Evolutionary conservation across 2,329 filamentous ascomycete genomes (phyloP), one percentile per base, ranked within the genome.

Genomic region (Arthrobotrys iridis): DNA sequence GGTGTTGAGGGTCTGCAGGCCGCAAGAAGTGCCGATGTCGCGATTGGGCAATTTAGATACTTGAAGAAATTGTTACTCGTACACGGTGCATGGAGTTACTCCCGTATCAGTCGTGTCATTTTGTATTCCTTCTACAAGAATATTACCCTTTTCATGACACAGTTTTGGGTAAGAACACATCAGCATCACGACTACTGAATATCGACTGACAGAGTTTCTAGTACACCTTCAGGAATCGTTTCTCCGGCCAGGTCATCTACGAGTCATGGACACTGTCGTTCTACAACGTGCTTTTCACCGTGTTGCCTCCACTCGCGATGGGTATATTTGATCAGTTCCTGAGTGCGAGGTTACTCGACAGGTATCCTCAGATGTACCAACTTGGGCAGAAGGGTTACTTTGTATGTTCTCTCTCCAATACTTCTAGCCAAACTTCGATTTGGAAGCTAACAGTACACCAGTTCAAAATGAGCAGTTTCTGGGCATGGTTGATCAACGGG

Each of bases 91-190:
- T 99, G 95, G 95, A 96, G 93, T 81, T 99, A 99, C 81, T 94
- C 97, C 82, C 91, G 95, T 72, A 91, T 99, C 81, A 94, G 91
- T 86, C 97, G 96, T 84, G 93, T 96, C 72, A 98, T 99, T 80
- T 83, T 99, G 77, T 99, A 97, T 84, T 98, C 95, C 4, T 99
- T 98, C 83, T 99, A 99, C 86, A 99, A 99, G 86, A 99, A 99
- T 84, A 97, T 98, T 78, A 91, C 93, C 18, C 86, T 99, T 76
- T 99, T 98, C 84, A 93, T 99, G 91, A 99, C 96, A 74, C 96
- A 99, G 82, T 99, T 99, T 82, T 99, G 96, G 93, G 91, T 93
- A 85, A 84, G 90, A 8, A 40, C 40, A 4, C 85, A 37, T 20
- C 67, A 50, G 13, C 28, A 28, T 8, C 15, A 41, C 33, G 18